A percentile compares a stretch with the other conserved stretches of the same genome.
Evolutionary conservation across 1,284 basidiomycete genomes (phyloP).

Genomic region (Cryptococcus amylolentus): DNA sequence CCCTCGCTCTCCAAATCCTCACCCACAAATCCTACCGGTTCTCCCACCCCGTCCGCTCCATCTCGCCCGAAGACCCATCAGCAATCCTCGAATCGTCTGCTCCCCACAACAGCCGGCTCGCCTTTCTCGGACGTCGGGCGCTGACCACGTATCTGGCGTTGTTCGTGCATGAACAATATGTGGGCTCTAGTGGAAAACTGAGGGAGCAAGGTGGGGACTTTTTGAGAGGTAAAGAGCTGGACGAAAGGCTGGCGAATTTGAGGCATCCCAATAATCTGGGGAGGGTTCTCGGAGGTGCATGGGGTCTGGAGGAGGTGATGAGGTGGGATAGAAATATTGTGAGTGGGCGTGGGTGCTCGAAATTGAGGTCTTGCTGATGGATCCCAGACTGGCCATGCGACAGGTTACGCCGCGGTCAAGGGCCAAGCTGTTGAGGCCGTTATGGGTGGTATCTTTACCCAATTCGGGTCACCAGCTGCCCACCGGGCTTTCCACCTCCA

Average conservation of each 20-base stretch:
- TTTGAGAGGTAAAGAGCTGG: slow-evolving; percentile 24
- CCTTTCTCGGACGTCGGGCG: slow-evolving; percentile 46
- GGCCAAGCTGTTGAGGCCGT: slow-evolving; percentile 44
- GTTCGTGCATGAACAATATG: slow-evolving; percentile 40
- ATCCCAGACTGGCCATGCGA: not conserved
- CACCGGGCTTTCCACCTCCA: slow-evolving; percentile 46
- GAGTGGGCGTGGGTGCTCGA: slow-evolving; percentile 18
- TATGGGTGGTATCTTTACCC: slow-evolving; percentile 43
- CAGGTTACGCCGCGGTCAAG: slow-evolving; percentile 27
- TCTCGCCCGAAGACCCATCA: not conserved
- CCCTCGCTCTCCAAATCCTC: slow-evolving; percentile 45
- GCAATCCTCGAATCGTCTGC: slow-evolving; percentile 7
- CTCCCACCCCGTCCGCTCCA: slow-evolving; percentile 30
- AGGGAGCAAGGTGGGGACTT: slow-evolving; percentile 24
- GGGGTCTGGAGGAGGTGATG: slow-evolving; percentile 41
- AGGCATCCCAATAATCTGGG: slow-evolving; percentile 41
- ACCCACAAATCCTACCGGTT: slow-evolving; percentile 49
- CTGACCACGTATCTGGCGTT: slow-evolving; percentile 40
- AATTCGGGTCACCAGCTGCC: slow-evolving; percentile 46
- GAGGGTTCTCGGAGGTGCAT: slow-evolving; percentile 33
- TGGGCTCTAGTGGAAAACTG: slow-evolving; percentile 1
- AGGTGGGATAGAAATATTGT: slow-evolving; percentile 45
- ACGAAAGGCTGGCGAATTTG: slow-evolving; percentile 35
- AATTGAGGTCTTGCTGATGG: not conserved
- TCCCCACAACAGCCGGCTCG: slow-evolving; percentile 42